phyloP scores from a whole-genome alignment of 257 asterid species.

The Jaltomata sinuosa region DNA sequence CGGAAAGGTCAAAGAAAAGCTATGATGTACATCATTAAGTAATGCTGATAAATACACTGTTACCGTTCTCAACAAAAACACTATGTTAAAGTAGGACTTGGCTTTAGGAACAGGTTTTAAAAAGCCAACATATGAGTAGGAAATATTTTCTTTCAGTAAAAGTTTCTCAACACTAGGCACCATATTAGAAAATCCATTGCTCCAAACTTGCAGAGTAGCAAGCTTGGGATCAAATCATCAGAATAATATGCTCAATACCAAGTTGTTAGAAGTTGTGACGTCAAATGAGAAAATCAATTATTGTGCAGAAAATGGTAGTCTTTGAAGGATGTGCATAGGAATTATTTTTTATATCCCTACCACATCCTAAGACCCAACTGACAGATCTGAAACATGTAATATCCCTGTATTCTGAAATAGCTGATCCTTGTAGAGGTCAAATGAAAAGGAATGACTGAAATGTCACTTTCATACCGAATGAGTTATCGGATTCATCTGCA shows the following conservation, averaged over 20 bases:
- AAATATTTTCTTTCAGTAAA: background rate
- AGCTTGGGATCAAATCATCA: background rate
- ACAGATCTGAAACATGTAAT: background rate
- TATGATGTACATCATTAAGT: background rate
- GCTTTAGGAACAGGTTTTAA: background rate
- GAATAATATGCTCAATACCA: background rate
- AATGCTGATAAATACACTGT: background rate
- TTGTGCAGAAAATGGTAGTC: background rate
- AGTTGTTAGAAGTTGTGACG: background rate
- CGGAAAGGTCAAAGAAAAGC: background rate
- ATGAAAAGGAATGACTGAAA: background rate
- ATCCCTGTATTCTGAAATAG: background rate
- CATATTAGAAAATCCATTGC: background rate
- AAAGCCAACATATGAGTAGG: background rate
- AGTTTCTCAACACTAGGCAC: background rate
- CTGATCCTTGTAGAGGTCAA: background rate
- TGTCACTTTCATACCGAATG: background rate
- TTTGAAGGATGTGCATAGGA: background rate
- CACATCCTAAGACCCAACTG: background rate
- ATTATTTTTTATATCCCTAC: background rate
- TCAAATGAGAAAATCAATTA: background rate
- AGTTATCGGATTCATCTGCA: constrained; percentile 22
- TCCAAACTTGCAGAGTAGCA: background rate
- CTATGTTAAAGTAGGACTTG: background rate
- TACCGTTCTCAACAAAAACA: background rate